phyloP scores from a whole-genome alignment of 805 yeast genomes.

The Lipomyces japonicus region DNA sequence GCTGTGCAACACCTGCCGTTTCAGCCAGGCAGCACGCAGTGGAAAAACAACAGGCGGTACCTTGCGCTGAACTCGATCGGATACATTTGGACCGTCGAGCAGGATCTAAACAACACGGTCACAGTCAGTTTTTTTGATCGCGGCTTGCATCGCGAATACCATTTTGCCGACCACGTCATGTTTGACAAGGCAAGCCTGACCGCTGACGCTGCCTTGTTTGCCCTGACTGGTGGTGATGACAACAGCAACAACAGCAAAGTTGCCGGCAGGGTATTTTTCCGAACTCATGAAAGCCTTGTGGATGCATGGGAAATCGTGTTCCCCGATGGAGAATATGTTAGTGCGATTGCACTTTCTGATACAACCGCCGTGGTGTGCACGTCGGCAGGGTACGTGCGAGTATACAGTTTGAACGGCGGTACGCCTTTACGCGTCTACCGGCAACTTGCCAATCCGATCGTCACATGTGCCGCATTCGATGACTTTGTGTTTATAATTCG shows the following conservation, averaged over 20 bases:
- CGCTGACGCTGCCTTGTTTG: slow-evolving; percentile 37
- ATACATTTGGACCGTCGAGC: slow-evolving; percentile 72
- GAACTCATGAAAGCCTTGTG: slow-evolving; percentile 60
- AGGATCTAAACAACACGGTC: slow-evolving; percentile 59
- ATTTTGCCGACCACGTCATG: slow-evolving; percentile 69
- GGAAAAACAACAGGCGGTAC: slow-evolving; percentile 66
- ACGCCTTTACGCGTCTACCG: slow-evolving; percentile 55
- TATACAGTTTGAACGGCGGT: slow-evolving; percentile 69
- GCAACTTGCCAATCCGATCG: slow-evolving; percentile 67
- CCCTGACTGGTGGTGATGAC: slow-evolving; percentile 31
- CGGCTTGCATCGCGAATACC: slow-evolving; percentile 70
- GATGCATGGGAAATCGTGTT: slow-evolving; percentile 59
- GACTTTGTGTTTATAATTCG: slow-evolving; percentile 55
- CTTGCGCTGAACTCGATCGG: slow-evolving; percentile 50
- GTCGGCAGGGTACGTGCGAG: slow-evolving; percentile 67
- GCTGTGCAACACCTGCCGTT: slow-evolving; percentile 47
- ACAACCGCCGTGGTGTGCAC: slow-evolving; percentile 66
- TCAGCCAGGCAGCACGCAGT: slow-evolving; percentile 88
- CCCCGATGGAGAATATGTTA: slow-evolving; percentile 48
- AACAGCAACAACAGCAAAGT: too few relatives aligned
- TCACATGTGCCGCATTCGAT: slow-evolving; percentile 63
- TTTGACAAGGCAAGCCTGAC: slow-evolving; percentile 72
- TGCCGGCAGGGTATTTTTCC: slow-evolving; percentile 50
- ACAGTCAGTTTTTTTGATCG: slow-evolving; percentile 85
- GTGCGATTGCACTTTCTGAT: slow-evolving; percentile 66